A percentile compares a stretch with the other conserved stretches of the same genome.
Conservation (phyloP, 169 alveolate species). For the Theileria sp. region DNA sequence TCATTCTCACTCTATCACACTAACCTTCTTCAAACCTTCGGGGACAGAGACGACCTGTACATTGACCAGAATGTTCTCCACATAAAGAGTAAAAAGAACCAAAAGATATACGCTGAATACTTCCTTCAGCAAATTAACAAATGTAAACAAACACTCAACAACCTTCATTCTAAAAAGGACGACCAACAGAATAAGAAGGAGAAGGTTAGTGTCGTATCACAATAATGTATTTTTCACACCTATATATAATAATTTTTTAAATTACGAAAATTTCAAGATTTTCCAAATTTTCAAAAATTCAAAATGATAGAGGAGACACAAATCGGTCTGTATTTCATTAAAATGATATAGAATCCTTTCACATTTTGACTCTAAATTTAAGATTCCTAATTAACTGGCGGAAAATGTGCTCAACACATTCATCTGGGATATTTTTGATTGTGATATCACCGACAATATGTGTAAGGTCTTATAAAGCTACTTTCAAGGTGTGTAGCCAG, state of each 20-base stretch:
- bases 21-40: slow-evolving; percentile 61
- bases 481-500: slow-evolving; percentile 16
- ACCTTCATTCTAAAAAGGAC: slow-evolving; percentile 57
- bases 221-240: not conserved
- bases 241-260: too few species aligned
- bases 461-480: slow-evolving; percentile 28
- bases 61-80: slow-evolving; percentile 73
- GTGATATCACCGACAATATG: not conserved
- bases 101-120: slow-evolving; percentile 75
- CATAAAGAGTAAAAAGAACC: slow-evolving; percentile 70
- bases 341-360: not conserved
- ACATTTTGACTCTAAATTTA: not conserved
- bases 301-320: not conserved
- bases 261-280: too few species aligned
- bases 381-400: not conserved
- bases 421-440: not conserved
- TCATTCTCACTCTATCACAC: slow-evolving; percentile 69
- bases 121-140: slow-evolving; percentile 75
- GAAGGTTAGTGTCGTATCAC: slow-evolving; percentile 26
- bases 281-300: not conserved
- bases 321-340: not conserved
- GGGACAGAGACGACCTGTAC: slow-evolving; percentile 73
- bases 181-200: slow-evolving; percentile 41
- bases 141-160: slow-evolving; percentile 68
- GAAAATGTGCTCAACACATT: not conserved